Base-by-base conservation (phyloP, 1,284 basidiomycete genomes). In the Ustilago shanxiensis region DNA sequence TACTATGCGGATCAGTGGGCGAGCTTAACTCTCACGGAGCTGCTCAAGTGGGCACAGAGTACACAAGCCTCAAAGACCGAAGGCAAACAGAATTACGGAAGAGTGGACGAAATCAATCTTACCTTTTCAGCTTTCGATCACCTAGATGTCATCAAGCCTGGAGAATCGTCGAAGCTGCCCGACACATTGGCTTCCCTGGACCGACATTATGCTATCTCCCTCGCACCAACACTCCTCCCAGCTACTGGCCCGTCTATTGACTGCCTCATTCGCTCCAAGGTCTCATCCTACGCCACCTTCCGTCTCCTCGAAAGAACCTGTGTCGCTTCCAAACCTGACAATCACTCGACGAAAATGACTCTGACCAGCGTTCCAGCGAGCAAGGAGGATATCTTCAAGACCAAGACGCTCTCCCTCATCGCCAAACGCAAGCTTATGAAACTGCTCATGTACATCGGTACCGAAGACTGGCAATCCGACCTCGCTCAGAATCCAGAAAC, bases 351-450 rank as follows among this genome's bases (percentile, higher is more conserved):
- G 14, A 51, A 24, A 24, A 55, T 51, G 53, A 61, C 28, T 2
- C 37, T 79, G 16, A 66, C 71, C 14, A 60, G 75, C 31, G 95
- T 98, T 0, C 96, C 96, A 0, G 91, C 92, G 29, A 93, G 91
- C 87, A 98, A 98, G 86, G 95, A 96, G 86, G 93, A 95, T 70
- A 90, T 99, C 24, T 98, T 99, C 89, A 95, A 93, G 87, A 92
- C 91, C 86, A 91, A 91, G 83, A 88, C 88, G 5, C 89, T 98
- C 14, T 89, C 89, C 3, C 88, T 98, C 7, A 86, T 95, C 37
- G 94, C 96, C 71, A 99, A 98, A 87, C 89, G 95, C 47, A 89
- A 92, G 41, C 88, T 99, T 41, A 98, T 98, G 93, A 94, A 95
- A 74, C 94, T 97, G 79, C 87, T 99, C 37, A 89, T 80, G 49